These are phyloP conservation scores for Viridothelium virens DNA, from an alignment of 495 filamentous ascomycete genomes.

Conservation along the genomic window DNA sequence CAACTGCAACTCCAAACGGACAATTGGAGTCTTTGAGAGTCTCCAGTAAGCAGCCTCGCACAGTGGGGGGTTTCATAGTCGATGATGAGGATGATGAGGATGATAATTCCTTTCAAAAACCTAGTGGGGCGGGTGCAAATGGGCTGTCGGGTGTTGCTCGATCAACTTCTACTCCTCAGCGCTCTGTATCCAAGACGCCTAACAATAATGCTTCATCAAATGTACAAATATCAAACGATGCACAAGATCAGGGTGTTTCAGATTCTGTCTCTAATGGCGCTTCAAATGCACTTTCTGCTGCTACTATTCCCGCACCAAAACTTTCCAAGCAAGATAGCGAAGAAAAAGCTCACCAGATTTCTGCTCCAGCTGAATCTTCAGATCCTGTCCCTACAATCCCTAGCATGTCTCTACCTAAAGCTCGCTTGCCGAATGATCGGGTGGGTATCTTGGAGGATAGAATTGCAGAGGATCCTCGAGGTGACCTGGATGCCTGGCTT, in stretches of 20 bases:
- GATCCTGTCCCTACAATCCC: conserved; percentile 17
- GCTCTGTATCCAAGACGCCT: conserved; percentile 50
- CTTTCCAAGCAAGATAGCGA: conserved; percentile 13
- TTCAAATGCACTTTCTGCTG: conserved; percentile 37
- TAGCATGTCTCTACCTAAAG: conserved; percentile 1
- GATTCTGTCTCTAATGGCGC: conserved; percentile 48
- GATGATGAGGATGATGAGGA: conserved; percentile 52
- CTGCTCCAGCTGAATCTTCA: conserved; percentile 18
- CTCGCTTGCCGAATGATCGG: conserved; percentile 61
- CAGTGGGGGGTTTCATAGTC: conserved; percentile 70
- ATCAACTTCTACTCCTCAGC: conserved; percentile 27
- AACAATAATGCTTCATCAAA: conserved; percentile 51
- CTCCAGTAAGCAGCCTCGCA: conserved; percentile 50
- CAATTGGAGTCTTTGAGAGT: background rate
- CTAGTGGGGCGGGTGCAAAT: conserved; percentile 25
- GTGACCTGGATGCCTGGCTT: conserved; percentile 85
- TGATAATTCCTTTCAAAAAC: conserved; percentile 41
- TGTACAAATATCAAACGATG: conserved; percentile 51
- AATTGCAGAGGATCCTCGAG: conserved; percentile 81
- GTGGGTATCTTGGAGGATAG: conserved; percentile 83
- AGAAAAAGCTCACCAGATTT: conserved; percentile 16
- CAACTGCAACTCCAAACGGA: conserved; percentile 12
- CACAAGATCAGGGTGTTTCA: conserved; percentile 47
- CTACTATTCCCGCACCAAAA: conserved; percentile 32
- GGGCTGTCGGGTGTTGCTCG: conserved; percentile 28